Evolutionary conservation across 2,329 filamentous ascomycete species (phyloP), one percentile per base, ranked within the genome.

Genomic region (Pseudogymnoascus sp.): DNA sequence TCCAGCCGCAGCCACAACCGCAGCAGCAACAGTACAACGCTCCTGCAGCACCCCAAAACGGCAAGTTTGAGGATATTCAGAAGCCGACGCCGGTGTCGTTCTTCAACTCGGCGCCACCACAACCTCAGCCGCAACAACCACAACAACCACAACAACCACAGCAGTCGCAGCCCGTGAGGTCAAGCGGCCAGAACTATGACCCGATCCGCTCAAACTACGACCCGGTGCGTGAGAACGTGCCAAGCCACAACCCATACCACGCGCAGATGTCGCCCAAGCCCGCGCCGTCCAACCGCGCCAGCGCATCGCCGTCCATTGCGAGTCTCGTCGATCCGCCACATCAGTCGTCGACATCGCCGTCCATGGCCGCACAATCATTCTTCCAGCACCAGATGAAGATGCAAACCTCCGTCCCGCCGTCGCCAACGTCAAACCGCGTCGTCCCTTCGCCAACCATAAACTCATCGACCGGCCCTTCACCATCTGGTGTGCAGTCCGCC

Each of bases 161-260:
- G 65, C 78, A 79, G 62, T 79, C 78, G 67, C 75, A 66, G 65
- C 78, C 47, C 8, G 77, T 80, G 60, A 80, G 88, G 60, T 87
- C 87, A 13, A 89, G 89, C 71, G 88, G 91, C 47, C 90, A 91
- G 71, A 91, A 89, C 70, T 97, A 95, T 76, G 93, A 97, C 74
- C 93, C 93, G 0, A 92, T 96, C 67, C 85, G 84, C 44, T n/a
- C n/a, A n/a, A 91, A 89, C 70, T 97, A 95, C 77, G 93, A 97
- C 74, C 93, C 93, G 0, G 91, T 96, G 67, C 85, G 84, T 42
- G 85, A 84, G 71, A 89, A 84, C 2, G 84, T 87, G 70, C 74
- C 69, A 71, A 76, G 62, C 68, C 74, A 66, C 69, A 76, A 47
- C 70, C 74, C 71, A 65, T 65, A 79, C 78, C 67, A 79, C 73